Evolutionary conservation across 2,329 filamentous ascomycete species (phyloP), one percentile per base, ranked within the genome.

Genomic region (Exophiala sp.): DNA sequence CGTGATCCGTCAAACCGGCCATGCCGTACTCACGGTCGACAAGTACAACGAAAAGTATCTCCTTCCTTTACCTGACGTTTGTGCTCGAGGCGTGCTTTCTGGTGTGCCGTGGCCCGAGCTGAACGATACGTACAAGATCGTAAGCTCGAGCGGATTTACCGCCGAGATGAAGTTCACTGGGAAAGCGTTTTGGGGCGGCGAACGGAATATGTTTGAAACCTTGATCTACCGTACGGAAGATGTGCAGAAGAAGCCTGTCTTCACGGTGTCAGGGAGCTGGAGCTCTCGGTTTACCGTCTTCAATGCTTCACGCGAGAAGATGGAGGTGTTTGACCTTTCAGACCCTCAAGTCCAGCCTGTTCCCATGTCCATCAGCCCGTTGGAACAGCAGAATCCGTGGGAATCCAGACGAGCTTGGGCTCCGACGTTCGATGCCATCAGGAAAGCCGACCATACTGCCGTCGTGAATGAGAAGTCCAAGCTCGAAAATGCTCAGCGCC

Each of bases 391-490:
- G 70, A 85, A 94, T 65, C 81, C 88, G 11, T 82, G 93, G 57
- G 91, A 97, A 71, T 88, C 86, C 11, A 81, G 91, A 43, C 81
- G 87, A 49, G 91, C 91, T 3, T 97, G 91, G 91, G 73, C 78
- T 56, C 86, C 87, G 63, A 91, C 97, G 19, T 88, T 88, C 1
- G 79, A 80, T 19, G 88, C 83, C 37, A 94, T 97, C 62, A 76
- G 80, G 50, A 81, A 78, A 58, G 86, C 88, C 51, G 88, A 96
- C 66, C 86, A 96, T 78, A 86, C 94, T 59, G 72, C 78, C 3
- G 88, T 88, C 1, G 81, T 82, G 2, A 64, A 70, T 9, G 87
- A 95, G 66, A 97, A 97, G 75, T 79, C 79, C 50, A 87, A 88
- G 69, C 95, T 97, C 57, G 93, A 97, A 69, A 87, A 88, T 60